Conservation (phyloP, 1,139 yeast species). For the Taphrina wiesneri region DNA sequence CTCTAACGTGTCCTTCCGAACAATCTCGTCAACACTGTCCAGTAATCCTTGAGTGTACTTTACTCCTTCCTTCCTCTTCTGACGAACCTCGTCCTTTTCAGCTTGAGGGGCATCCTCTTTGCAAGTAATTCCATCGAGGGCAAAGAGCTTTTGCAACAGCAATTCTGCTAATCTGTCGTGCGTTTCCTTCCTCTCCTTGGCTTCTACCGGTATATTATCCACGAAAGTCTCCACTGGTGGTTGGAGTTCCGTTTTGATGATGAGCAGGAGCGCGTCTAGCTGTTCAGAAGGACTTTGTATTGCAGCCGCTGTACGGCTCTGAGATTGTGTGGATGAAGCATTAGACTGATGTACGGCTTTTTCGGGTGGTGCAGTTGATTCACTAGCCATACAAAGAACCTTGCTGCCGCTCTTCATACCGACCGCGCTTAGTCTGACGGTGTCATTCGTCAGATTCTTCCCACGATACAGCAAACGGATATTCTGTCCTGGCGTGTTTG, state of each 20-base stretch:
- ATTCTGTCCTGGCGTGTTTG: constrained; percentile 19
- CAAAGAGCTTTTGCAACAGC: constrained; percentile 20
- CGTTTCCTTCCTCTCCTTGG: constrained; percentile 29
- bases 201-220: background rate
- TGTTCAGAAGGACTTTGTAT: constrained; percentile 10
- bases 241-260: background rate
- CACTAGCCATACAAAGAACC: constrained; percentile 30
- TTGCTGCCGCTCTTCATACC: constrained; percentile 32
- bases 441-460: constrained; percentile 18
- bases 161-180: constrained; percentile 24
- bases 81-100: constrained; percentile 19
- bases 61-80: constrained; percentile 30
- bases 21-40: constrained; percentile 27
- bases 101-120: constrained; percentile 22
- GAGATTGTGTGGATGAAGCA: background rate
- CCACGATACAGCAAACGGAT: constrained; percentile 27
- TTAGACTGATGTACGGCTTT: background rate
- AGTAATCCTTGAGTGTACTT: constrained; percentile 32
- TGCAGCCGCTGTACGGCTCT: background rate
- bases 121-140: constrained; percentile 26
- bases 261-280: constrained; percentile 7
- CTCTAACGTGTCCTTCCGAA: constrained; percentile 14
- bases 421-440: constrained; percentile 12
- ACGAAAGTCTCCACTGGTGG: constrained; percentile 16
- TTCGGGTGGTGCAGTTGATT: background rate